Conservation (phyloP, 2,329 filamentous ascomycete species). For the Byssochlamys sp. region DNA sequence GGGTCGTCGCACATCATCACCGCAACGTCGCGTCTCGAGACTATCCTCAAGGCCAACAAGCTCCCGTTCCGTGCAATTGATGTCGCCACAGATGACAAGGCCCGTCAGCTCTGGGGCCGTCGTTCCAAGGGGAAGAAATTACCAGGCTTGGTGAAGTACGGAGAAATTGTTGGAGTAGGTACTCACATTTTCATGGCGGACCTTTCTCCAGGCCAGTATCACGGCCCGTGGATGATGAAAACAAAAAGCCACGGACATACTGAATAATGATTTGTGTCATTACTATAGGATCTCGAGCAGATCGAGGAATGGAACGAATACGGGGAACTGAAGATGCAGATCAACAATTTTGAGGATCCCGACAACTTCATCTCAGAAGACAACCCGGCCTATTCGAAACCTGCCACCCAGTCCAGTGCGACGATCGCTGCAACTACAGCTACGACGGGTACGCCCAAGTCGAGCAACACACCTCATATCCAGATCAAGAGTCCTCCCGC, state of each 20-base stretch:
- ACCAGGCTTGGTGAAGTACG: slow-evolving; percentile 79
- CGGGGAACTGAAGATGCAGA: slow-evolving; percentile 80
- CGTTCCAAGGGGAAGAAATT: slow-evolving; percentile 78
- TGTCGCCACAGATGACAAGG: slow-evolving; percentile 78
- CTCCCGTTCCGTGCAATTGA: slow-evolving; percentile 90
- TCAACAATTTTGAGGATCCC: slow-evolving; percentile 41
- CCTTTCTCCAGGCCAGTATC: not conserved
- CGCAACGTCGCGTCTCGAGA: slow-evolving; percentile 88
- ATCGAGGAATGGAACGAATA: slow-evolving; percentile 99
- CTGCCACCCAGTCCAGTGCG: slow-evolving; percentile 14
- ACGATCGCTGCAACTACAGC: slow-evolving; percentile 17
- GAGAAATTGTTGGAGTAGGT: slow-evolving; percentile 73
- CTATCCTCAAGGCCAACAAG: slow-evolving; percentile 87
- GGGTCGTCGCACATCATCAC: slow-evolving; percentile 95
- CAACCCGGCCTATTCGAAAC: slow-evolving; percentile 9
- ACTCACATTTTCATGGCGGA: not conserved
- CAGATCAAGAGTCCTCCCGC: slow-evolving; percentile 33
- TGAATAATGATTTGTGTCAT: not conserved
- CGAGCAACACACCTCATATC: slow-evolving; percentile 22
- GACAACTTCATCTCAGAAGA: slow-evolving; percentile 7
- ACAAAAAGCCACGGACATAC: not conserved
- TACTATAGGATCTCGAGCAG: slow-evolving; percentile 70
- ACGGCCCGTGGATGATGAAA: not conserved
- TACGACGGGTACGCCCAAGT: slow-evolving; percentile 11
- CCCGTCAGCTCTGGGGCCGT: slow-evolving; percentile 78